Conservation (phyloP, 2,329 filamentous ascomycete genomes). For the Hortaea sp. region DNA sequence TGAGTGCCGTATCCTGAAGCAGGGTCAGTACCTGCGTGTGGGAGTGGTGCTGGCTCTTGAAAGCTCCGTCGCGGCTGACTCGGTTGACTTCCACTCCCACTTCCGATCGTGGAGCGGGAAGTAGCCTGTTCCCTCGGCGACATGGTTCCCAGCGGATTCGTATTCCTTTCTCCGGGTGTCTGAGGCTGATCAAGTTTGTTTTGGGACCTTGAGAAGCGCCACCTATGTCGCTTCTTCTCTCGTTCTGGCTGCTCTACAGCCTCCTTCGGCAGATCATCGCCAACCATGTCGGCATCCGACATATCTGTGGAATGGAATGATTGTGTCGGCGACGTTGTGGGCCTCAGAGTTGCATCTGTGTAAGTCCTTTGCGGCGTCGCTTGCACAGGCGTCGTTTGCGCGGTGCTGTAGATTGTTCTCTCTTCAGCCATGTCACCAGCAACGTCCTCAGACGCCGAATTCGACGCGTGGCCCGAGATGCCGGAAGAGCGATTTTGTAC, state of each 20-base stretch:
- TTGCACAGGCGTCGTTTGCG: slow-evolving; percentile 35
- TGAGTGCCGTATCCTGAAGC: slow-evolving; percentile 8
- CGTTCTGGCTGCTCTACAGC: slow-evolving; percentile 34
- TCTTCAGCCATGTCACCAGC: slow-evolving; percentile 7
- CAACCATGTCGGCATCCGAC: slow-evolving; percentile 66
- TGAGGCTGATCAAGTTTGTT: slow-evolving; percentile 19
- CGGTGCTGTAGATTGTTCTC: slow-evolving; percentile 35
- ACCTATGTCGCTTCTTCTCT: slow-evolving; percentile 62
- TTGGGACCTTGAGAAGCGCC: slow-evolving; percentile 50
- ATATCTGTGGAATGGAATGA: slow-evolving; percentile 77
- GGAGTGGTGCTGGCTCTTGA: slow-evolving; percentile 17
- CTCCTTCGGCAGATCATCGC: slow-evolving; percentile 40
- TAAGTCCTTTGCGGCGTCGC: slow-evolving; percentile 64
- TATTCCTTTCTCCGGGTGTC: slow-evolving; percentile 8
- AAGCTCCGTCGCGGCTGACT: slow-evolving; percentile 17
- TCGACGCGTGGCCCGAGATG: too few species aligned
- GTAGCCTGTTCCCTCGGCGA: slow-evolving; percentile 19
- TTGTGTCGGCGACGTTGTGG: slow-evolving; percentile 62
- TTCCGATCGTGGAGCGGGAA: slow-evolving; percentile 24
- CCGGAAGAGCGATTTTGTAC: too few species aligned
- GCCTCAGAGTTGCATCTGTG: slow-evolving; percentile 46
- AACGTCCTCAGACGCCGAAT: too few species aligned
- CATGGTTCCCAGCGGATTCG: slow-evolving; percentile 21
- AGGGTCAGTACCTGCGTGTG: slow-evolving; percentile 11
- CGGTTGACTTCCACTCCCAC: slow-evolving; percentile 12